phyloP scores from a whole-genome alignment of 495 filamentous ascomycete genomes.

The Penicilliopsis zonata region DNA sequence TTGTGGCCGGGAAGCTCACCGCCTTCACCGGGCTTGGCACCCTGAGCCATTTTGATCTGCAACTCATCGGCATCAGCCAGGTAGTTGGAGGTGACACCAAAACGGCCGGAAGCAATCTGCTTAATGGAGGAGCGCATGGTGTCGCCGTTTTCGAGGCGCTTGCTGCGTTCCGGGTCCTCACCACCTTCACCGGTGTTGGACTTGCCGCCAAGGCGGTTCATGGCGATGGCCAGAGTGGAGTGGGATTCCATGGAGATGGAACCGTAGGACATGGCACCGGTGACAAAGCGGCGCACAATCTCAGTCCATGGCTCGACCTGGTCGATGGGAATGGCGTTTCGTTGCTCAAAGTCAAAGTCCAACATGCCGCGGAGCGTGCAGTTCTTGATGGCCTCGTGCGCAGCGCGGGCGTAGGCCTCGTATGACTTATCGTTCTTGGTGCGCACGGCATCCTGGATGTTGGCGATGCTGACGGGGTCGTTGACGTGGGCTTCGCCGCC shows the following conservation, averaged over 20 bases:
- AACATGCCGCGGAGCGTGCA: constrained; percentile 95
- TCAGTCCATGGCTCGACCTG: constrained; percentile 99
- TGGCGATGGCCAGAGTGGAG: constrained; percentile 91
- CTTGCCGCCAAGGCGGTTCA: constrained; percentile 97
- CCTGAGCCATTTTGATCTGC: constrained; percentile 99
- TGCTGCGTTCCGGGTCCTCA: constrained; percentile 88
- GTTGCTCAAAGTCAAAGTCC: constrained; percentile 93
- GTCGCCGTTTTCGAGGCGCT: constrained; percentile 81
- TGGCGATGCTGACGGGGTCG: constrained; percentile 89
- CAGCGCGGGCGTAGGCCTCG: constrained; percentile 88
- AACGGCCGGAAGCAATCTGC: constrained; percentile 94
- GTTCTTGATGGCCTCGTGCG: constrained; percentile 96
- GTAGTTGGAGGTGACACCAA: constrained; percentile 97
- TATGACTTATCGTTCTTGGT: constrained; percentile 99
- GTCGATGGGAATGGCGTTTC: constrained; percentile 81
- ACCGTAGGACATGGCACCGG: constrained; percentile 99
- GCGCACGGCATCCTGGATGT: constrained; percentile 95
- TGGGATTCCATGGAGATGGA: constrained; percentile 99
- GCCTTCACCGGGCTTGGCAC: constrained; percentile 96
- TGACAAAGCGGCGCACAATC: constrained; percentile 94
- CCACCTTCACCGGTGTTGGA: constrained; percentile 99
- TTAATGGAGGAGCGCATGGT: constrained; percentile 99
- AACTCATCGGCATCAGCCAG: constrained; percentile 97
- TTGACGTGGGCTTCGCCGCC: constrained; percentile 98
- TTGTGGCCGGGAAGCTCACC: constrained; percentile 98